Evolutionary conservation across 768 basidiomycete species (phyloP).

Genomic region (Naematelia encephala): DNA sequence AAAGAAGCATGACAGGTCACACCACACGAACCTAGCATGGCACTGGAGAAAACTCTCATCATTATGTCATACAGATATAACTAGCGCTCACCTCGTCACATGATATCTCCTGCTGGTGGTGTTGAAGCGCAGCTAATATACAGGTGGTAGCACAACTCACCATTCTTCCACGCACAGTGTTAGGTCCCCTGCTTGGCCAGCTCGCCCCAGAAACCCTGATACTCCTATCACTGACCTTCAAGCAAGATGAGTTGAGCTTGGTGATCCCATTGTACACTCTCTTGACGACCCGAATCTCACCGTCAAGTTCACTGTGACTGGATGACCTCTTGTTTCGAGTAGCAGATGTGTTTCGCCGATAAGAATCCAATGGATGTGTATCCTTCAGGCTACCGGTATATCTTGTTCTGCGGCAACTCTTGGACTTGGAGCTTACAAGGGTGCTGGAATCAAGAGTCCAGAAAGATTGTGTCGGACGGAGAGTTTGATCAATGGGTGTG

Average conservation of each 20-base stretch:
- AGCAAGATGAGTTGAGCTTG: neutral
- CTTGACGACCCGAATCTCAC: neutral
- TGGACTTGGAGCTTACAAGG: too few species aligned
- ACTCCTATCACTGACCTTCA: conserved; percentile 5
- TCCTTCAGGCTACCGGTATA: neutral
- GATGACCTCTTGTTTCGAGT: neutral
- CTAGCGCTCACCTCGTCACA: conserved; percentile 4
- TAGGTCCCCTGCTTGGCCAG: conserved; percentile 4
- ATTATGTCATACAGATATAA: neutral
- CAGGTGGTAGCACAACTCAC: neutral
- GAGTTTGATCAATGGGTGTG: too few species aligned
- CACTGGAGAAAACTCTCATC: conserved; percentile 2
- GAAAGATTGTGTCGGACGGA: too few species aligned
- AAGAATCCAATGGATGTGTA: neutral
- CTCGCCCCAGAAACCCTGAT: neutral
- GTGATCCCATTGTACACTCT: neutral
- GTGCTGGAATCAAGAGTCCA: too few species aligned
- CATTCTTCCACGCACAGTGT: conserved; percentile 2
- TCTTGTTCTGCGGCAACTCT: neutral
- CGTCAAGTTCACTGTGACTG: neutral
- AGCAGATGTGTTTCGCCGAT: neutral
- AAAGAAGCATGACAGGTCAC: neutral
- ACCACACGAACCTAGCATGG: neutral
- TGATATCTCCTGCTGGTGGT: neutral
- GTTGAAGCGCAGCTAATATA: neutral